These are phyloP conservation scores for Boletus eberwhitei DNA, from an alignment of 768 basidiomycete species.

Conservation along the genomic window DNA sequence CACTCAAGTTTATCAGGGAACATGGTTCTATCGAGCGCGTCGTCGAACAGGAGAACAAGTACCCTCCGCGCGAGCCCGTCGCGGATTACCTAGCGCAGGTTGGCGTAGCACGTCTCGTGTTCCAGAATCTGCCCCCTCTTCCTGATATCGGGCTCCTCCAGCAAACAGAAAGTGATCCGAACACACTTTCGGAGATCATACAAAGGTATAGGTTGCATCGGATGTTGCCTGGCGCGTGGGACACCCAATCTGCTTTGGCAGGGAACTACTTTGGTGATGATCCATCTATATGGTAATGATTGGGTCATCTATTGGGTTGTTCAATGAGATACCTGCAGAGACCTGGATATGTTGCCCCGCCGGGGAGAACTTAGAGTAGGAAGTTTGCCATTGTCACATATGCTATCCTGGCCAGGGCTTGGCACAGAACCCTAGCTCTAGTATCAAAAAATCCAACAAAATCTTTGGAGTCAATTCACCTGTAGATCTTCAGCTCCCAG, in stretches of 20 bases:
- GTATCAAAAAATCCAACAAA: too few species aligned
- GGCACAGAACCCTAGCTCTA: neutral
- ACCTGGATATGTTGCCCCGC: neutral
- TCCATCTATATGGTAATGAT: constrained; percentile 36
- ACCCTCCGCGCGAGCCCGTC: constrained; percentile 44
- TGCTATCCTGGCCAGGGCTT: neutral
- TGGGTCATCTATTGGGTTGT: neutral
- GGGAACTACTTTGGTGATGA: constrained; percentile 70
- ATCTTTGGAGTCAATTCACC: too few species aligned
- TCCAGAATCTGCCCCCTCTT: constrained; percentile 61
- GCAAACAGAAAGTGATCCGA: constrained; percentile 38
- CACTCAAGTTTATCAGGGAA: constrained; percentile 70
- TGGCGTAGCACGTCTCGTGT: constrained; percentile 57
- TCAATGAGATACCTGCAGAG: neutral
- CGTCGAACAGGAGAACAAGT: constrained; percentile 50
- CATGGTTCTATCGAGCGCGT: constrained; percentile 73
- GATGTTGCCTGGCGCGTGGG: constrained; percentile 38
- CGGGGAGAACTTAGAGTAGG: neutral
- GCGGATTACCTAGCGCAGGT: constrained; percentile 65
- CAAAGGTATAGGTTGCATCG: constrained; percentile 49
- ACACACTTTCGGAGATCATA: constrained; percentile 44
- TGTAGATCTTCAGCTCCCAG: too few species aligned
- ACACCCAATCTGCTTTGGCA: constrained; percentile 42
- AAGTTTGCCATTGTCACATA: neutral
- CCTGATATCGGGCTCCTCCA: constrained; percentile 41